Evolutionary conservation across 768 basidiomycete genomes (phyloP).

Genomic region (Boletus patriciae): DNA sequence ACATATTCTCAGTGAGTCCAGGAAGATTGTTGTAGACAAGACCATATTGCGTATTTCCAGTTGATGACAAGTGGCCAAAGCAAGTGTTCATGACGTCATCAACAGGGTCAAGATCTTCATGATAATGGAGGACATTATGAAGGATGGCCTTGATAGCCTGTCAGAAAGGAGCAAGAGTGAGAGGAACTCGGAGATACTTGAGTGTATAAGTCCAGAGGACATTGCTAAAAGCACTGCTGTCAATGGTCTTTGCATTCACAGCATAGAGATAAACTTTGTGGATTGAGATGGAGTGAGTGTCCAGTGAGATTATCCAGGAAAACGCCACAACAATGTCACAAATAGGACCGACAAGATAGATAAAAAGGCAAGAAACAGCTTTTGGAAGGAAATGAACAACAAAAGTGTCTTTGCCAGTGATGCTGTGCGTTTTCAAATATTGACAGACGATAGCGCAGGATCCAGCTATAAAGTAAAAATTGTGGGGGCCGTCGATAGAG

Average conservation of each 20-base stretch:
- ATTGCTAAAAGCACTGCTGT: neutral
- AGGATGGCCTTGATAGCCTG: neutral
- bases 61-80: neutral
- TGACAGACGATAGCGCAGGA: conserved; percentile 2
- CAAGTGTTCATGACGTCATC: neutral
- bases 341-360: conserved; percentile 2
- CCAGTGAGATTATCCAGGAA: no score
- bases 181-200: neutral
- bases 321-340: neutral
- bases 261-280: conserved; percentile 3
- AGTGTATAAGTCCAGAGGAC: neutral
- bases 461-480: neutral
- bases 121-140: neutral
- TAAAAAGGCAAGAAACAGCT: neutral
- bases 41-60: neutral
- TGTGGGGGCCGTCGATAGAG: neutral
- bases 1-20: no score
- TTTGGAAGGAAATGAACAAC: neutral
- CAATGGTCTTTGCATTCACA: neutral
- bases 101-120: neutral
- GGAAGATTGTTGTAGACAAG: no score
- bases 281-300: no score
- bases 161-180: neutral
- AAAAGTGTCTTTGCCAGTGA: neutral
- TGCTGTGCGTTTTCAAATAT: neutral